These are phyloP conservation scores for Eutypella sp. DNA, from an alignment of 2,329 filamentous ascomycete genomes.

Conservation along the genomic window DNA sequence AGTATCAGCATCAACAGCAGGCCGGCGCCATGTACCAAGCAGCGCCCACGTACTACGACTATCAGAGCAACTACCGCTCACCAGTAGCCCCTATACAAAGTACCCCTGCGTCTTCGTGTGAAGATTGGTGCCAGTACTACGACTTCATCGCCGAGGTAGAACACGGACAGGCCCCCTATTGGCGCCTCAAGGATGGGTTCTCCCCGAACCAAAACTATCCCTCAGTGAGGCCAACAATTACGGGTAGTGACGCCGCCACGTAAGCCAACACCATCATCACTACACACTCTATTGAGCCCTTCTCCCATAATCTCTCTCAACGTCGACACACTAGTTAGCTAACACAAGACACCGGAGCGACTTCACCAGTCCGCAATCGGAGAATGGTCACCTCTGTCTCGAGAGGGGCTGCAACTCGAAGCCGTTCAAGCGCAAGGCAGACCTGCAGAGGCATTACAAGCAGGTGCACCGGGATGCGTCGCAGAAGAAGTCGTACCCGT, in stretches of 20 bases:
- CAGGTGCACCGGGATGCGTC: constrained; percentile 41
- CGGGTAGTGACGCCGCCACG: constrained; percentile 6
- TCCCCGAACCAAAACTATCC: constrained; percentile 7
- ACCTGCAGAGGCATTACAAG: constrained; percentile 49
- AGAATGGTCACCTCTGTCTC: constrained; percentile 14
- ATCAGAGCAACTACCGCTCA: too few relatives aligned
- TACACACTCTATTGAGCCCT: too few relatives aligned
- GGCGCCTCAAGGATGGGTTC: constrained; percentile 13
- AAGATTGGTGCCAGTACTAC: constrained; percentile 12
- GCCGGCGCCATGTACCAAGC: too few relatives aligned
- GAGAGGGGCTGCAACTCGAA: constrained; percentile 33
- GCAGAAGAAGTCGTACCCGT: constrained; percentile 39
- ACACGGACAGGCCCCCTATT: constrained; percentile 14
- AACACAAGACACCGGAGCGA: too few relatives aligned
- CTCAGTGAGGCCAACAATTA: constrained; percentile 5
- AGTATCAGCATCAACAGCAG: not conserved
- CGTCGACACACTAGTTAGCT: not conserved
- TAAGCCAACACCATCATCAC: too few relatives aligned
- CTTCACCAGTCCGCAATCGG: not conserved
- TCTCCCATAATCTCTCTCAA: too few relatives aligned
- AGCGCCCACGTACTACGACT: not conserved
- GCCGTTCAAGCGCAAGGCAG: constrained; percentile 47
- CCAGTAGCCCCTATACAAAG: constrained; percentile 1
- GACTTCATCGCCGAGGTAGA: constrained; percentile 16
- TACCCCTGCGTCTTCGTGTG: constrained; percentile 3